Evolutionary conservation across 2,329 filamentous ascomycete genomes (phyloP).

Genomic region (Cyphellophora europaea): DNA sequence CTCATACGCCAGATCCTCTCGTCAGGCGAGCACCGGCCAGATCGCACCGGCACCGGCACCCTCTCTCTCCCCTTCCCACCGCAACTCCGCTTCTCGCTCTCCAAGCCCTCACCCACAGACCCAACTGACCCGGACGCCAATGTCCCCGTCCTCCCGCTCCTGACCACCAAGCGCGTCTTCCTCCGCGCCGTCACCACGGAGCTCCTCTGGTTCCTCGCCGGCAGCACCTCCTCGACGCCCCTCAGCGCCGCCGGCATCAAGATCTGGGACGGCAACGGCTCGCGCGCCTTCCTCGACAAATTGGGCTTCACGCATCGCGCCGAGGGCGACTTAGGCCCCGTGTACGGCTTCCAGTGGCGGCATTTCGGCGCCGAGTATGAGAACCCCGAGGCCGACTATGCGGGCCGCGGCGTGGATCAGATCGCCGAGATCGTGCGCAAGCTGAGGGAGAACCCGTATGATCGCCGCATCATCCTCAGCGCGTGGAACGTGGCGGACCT

Average conservation of each 20-base stretch:
- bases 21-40: constrained; percentile 77
- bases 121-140: constrained; percentile 26
- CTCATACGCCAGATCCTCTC: constrained; percentile 77
- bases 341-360: constrained; percentile 98
- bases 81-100: constrained; percentile 79
- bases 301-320: constrained; percentile 73
- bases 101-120: constrained; percentile 37
- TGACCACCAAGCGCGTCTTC: constrained; percentile 97
- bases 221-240: constrained; percentile 67
- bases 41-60: constrained; percentile 90
- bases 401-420: constrained; percentile 84
- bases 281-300: constrained; percentile 77
- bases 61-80: constrained; percentile 78
- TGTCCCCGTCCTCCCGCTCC: constrained; percentile 69
- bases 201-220: constrained; percentile 90
- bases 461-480: constrained; percentile 78
- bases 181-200: constrained; percentile 81
- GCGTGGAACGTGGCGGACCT: constrained; percentile 92
- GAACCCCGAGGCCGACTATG: constrained; percentile 71
- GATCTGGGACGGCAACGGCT: constrained; percentile 98
- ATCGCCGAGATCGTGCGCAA: constrained; percentile 84
- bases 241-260: constrained; percentile 76
- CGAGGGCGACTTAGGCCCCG: constrained; percentile 83
- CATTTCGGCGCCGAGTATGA: constrained; percentile 91
- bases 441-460: constrained; percentile 72